A percentile compares a stretch with the other conserved stretches of the same genome.
These are phyloP conservation scores for Bombardia bombarda DNA, from an alignment of 495 filamentous ascomycete species.

Conservation along the genomic window DNA sequence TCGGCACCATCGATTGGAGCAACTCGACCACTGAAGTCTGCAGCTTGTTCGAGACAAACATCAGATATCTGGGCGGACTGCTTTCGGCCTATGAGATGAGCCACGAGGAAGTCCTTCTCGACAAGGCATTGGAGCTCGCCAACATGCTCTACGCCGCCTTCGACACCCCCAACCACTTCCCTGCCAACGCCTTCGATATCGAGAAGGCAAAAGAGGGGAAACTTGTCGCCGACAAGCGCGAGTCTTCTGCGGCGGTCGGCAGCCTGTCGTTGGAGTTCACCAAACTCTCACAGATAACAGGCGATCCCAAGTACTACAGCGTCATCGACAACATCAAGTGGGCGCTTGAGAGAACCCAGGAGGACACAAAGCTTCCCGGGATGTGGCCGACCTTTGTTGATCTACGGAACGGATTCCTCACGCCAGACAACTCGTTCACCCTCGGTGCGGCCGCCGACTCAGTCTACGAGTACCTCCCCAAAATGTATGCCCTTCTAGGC, in stretches of 20 bases:
- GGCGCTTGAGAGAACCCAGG: constrained; percentile 61
- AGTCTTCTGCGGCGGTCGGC: constrained; percentile 58
- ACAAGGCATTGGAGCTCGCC: constrained; percentile 76
- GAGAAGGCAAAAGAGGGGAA: constrained; percentile 52
- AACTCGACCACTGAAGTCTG: constrained; percentile 45
- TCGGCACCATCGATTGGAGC: constrained; percentile 74
- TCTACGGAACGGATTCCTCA: constrained; percentile 20
- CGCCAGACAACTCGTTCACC: constrained; percentile 42
- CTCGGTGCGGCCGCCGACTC: constrained; percentile 72
- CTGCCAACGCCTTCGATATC: constrained; percentile 58
- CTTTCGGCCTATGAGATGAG: constrained; percentile 72
- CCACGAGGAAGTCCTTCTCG: constrained; percentile 49
- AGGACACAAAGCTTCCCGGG: constrained; percentile 61
- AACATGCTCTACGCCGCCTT: constrained; percentile 77
- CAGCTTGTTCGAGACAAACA: constrained; percentile 73
- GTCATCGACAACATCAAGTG: constrained; percentile 72
- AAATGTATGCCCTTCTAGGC: constrained; percentile 42
- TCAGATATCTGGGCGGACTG: constrained; percentile 71
- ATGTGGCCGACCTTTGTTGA: constrained; percentile 76
- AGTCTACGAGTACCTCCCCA: constrained; percentile 86
- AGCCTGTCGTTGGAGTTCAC: constrained; percentile 82
- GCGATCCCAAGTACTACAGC: constrained; percentile 73
- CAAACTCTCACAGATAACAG: constrained; percentile 73
- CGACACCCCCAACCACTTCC: constrained; percentile 87
- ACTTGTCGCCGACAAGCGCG: constrained; percentile 25